Base-by-base conservation (phyloP, 306 rosid species). In the Quercus bicolor region DNA sequence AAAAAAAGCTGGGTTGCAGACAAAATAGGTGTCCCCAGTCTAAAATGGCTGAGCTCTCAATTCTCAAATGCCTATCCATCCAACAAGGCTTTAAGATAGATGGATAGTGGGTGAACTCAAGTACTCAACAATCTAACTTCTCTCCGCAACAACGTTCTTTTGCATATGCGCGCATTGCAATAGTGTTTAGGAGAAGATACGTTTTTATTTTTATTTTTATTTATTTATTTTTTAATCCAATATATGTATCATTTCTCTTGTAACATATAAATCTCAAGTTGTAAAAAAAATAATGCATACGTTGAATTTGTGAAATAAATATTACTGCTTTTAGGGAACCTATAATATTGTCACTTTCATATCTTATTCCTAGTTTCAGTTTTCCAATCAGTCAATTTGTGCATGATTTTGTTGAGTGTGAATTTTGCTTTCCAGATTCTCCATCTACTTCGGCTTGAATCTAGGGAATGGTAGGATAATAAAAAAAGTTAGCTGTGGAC, bases 41-140 rank as follows among this genome's bases (percentile, higher is more conserved):
- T 82, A 78, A 76, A 61, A n/a, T 72, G 82, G 76, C 73, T 34
- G 19, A 40, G 21, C 28, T 65, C 72, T 40, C 51, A 15, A 48
- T 23, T 65, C 74, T 40, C 40, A 15, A 48, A 64, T 79, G 74
- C 72, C 79, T 84, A 89, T 92, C 93, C 92, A 84, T 84, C 94
- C 91, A 88, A 86, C 92, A 64, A 74, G 68, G 82, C 91, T 21
- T 40, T 16, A 34, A 65, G 52, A 29, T 29, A 19, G 28, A 34
- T 72, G 43, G 68, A 56, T 56, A 40, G 28, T 68, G 53, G 68
- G 40, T 33, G 18, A 20, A 68, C 48, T 31, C 15, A 48, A 48
- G 11, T 37, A 7, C 26, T 28, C 45, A 37, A 21, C 78, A 18
- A 18, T 60, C 65, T 34, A 37, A 61, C 81, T 59, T 73, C 52